These are phyloP conservation scores for Helichrysum umbraculigerum DNA, from an alignment of 129 eudicot species.

Conservation along the genomic window DNA sequence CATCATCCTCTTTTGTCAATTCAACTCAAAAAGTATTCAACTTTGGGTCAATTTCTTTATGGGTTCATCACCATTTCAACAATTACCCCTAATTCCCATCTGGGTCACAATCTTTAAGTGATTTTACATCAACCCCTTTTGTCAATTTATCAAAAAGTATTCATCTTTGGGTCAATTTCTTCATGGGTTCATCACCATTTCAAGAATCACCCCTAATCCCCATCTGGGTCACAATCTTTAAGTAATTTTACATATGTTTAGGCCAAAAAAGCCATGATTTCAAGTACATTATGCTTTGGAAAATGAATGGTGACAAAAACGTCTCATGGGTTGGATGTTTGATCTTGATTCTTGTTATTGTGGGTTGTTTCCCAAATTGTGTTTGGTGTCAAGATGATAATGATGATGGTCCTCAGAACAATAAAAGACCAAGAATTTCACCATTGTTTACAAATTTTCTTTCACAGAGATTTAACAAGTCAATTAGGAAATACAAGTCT, in stretches of 20 bases:
- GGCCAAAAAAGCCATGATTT: conserved; percentile 23
- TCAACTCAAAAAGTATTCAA: conserved; percentile 20
- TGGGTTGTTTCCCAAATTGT: conserved; percentile 34
- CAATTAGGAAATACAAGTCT: conserved; percentile 45
- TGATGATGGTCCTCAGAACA: conserved; percentile 28
- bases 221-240: not conserved
- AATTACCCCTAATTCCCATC: conserved; percentile 5
- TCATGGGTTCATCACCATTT: conserved; percentile 15
- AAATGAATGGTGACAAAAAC: conserved; percentile 46
- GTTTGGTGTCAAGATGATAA: conserved; percentile 46
- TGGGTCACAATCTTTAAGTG: not conserved
- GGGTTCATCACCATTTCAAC: conserved; percentile 20
- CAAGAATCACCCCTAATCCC: conserved; percentile 11
- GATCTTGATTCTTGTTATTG: conserved; percentile 32
- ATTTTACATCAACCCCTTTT: conserved; percentile 29
- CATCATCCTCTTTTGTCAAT: conserved; percentile 34
- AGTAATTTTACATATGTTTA: not conserved
- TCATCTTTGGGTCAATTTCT: conserved; percentile 19
- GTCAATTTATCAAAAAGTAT: conserved; percentile 22
- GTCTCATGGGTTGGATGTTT: conserved; percentile 36
- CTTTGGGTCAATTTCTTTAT: conserved; percentile 13
- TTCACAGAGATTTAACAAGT: conserved; percentile 37
- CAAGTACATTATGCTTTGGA: conserved; percentile 24
- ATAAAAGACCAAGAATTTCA: conserved; percentile 42
- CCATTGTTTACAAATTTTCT: conserved; percentile 50